Conservation (phyloP, 257 asterid species). For the Nicotiana knightiana region DNA sequence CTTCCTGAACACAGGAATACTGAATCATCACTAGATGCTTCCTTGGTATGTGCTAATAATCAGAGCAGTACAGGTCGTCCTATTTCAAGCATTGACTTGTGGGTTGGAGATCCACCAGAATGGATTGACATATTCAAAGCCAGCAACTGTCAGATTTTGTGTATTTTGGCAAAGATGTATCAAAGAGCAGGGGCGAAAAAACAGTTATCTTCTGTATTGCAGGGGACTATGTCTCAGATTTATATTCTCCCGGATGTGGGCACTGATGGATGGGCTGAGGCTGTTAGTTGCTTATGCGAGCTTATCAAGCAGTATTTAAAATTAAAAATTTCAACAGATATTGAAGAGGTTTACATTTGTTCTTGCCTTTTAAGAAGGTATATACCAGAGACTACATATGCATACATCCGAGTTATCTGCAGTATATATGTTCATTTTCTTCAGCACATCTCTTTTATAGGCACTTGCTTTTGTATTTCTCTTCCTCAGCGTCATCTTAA, state of each 20-base stretch:
- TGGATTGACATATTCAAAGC: constrained; percentile 68
- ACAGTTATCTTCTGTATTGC: constrained; percentile 58
- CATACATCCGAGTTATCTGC: neutral
- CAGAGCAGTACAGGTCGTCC: constrained; percentile 23
- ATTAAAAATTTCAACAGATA: constrained; percentile 57
- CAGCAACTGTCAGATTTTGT: constrained; percentile 40
- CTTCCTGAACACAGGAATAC: constrained; percentile 63
- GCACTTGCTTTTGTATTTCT: too few species aligned
- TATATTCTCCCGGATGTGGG: constrained; percentile 21
- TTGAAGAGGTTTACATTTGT: constrained; percentile 67
- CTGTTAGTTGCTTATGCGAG: constrained; percentile 49
- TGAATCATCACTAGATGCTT: constrained; percentile 28
- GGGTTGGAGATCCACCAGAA: constrained; percentile 77
- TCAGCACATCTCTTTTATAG: too few species aligned
- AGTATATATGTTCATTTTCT: neutral
- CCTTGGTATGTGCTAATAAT: constrained; percentile 27
- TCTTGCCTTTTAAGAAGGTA: constrained; percentile 69
- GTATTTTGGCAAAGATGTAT: constrained; percentile 42
- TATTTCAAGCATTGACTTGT: constrained; percentile 40
- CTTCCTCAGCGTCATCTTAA: too few species aligned
- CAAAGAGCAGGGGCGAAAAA: constrained; percentile 32
- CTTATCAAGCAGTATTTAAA: constrained; percentile 66
- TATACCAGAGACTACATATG: neutral
- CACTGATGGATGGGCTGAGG: constrained; percentile 30
- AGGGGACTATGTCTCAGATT: constrained; percentile 35